Base-by-base conservation (phyloP, 2,329 filamentous ascomycete genomes). In the Paraconiothyrium brasiliense region DNA sequence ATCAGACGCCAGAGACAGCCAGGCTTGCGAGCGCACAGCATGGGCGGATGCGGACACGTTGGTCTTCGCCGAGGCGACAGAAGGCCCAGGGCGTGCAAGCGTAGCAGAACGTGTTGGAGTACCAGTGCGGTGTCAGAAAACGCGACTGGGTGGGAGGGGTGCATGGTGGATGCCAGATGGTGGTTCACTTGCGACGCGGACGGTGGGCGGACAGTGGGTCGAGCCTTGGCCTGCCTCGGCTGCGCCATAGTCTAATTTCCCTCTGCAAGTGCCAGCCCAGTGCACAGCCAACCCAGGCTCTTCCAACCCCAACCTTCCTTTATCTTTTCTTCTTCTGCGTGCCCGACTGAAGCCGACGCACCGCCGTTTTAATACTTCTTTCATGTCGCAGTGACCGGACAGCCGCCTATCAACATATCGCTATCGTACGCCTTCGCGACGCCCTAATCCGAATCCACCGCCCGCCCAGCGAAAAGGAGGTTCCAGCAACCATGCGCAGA, bases 401-500 rank as follows among this genome's bases (percentile, higher is more conserved):
- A 46, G 54, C 43, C 60, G 55, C 61, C 39, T 60, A 65, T 62
- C 54, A 20, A 54, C 52, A 22, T 58, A 64, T 64, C 57, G 27
- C 46, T 60, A 47, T 30, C 49, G 41, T 34, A 54, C 58, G 27
- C 48, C 49, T 10, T 54, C 62, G 50, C 49, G 59, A 50, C 49
- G 50, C 22, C 27, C 58, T 46, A n/a, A 41, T 46, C 43, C 32
- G 22, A n/a, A n/a, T 30, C 63, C 11, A 56, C 16, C 30, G 34
- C 54, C 54, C 44, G 5, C 57, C 46, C 60, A 52, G 48, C 56
- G 27, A 57, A 58, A 58, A 75, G 69, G 70, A 74, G 69, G 58
- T 50, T 52, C 35, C 60, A 67, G 65, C 63, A 79, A 83, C 66
- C 61, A 90, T 90, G 87, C 84, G 87, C 69, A 84, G 84, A 79